Base-by-base conservation (phyloP, 257 asterid species). In the Solanum chmielewskii region DNA sequence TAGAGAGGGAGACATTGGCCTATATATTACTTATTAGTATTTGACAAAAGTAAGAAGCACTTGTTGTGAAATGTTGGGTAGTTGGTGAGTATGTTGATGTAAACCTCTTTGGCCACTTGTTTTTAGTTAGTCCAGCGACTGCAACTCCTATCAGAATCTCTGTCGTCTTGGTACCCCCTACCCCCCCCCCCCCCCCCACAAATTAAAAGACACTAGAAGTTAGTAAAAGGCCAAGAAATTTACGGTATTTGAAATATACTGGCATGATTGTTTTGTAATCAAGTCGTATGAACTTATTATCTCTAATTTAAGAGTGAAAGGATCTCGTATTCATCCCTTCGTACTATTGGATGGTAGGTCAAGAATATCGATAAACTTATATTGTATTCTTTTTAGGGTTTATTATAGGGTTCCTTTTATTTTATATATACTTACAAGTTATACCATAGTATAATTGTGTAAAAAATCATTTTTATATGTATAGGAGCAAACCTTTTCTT, bases 91-190 rank as follows among this genome's bases (percentile, higher is more conserved):
- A 70, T 31, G 20, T 42, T 88, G 90, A 91, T 88, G 88, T 86
- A 5, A 33, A 1, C 70, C 35, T 7, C 29, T 85, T 84, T 84
- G 64, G 83, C 84, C 78, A 83, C 27, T 70, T 59, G 44, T 18
- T 18, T 68, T 71, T 71, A 71, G 86, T 52, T 49, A 84, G 16
- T 89, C 81, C 91, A 87, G 82, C 90, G 62, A 88, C 91, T 56
- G 84, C 33, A 75, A 80, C 92, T 52, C 49, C 87, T 41, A 70
- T 88, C 88, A 85, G 89, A 88, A 89, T 90, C 90, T 92, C 89
- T 89, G 95, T 88, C 93, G 90, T 88, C 80, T 88, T 88, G 87
- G 66, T 82, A 25, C 27, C 39, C 49, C 2, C 3, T 27, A 21
- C 33, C 15, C 42, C 76, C n/a, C 0, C n/a, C 12, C 12, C 25